Evolutionary conservation across 352 stramenopile genomes (phyloP).

Genomic region (Pythium apleroticum): DNA sequence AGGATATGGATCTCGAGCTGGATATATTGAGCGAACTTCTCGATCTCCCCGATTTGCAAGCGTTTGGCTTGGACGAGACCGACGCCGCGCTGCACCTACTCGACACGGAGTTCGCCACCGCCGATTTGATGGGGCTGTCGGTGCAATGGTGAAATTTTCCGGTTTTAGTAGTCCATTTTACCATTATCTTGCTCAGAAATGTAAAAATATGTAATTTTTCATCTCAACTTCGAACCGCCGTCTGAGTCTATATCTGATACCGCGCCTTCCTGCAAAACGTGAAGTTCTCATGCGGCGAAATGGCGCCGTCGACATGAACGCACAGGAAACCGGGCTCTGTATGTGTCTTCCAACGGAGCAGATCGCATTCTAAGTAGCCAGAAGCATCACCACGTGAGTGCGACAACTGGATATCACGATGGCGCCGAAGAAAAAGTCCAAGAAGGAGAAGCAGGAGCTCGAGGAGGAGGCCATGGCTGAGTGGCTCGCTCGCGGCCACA

Average conservation of each 20-base stretch:
- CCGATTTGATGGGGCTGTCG: background rate
- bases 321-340: background rate
- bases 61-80: slow-evolving; percentile 2
- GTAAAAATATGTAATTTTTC: slow-evolving; percentile 4
- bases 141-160: slow-evolving; percentile 5
- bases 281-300: background rate
- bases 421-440: slow-evolving; percentile 25
- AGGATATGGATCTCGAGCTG: slow-evolving; percentile 22
- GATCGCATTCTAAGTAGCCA: background rate
- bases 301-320: background rate
- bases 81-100: slow-evolving; percentile 2
- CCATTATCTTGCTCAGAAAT: background rate
- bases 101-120: background rate
- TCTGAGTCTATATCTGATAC: slow-evolving; percentile 4
- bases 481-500: slow-evolving; percentile 63
- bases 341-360: background rate
- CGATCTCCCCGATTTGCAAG: background rate
- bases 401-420: slow-evolving; percentile 1
- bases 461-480: slow-evolving; percentile 72
- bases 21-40: slow-evolving; percentile 16
- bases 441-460: slow-evolving; percentile 43
- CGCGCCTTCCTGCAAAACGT: background rate
- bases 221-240: slow-evolving; percentile 16
- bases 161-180: background rate
- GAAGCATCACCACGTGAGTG: background rate